phyloP scores from a whole-genome alignment of 345 rosid species.

The Moricandia moricandioides region DNA sequence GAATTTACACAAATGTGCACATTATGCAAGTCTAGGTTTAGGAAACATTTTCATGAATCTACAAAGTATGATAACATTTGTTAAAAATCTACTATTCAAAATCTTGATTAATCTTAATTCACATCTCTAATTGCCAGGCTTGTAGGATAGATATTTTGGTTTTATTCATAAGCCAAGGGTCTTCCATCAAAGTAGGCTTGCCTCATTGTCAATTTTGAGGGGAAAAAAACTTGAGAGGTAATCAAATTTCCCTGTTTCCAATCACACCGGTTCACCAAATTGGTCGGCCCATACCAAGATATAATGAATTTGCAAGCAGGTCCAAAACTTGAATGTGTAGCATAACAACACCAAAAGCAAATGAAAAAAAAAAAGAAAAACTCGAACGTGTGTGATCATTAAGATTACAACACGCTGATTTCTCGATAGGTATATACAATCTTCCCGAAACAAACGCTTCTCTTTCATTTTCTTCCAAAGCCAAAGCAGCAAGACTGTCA shows the following conservation, averaged over 20 bases:
- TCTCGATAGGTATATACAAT: slow-evolving; percentile 31
- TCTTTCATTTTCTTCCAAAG: slow-evolving; percentile 55
- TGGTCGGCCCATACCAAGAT: background rate
- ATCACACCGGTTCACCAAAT: slow-evolving; percentile 3
- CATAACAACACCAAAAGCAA: slow-evolving; percentile 11
- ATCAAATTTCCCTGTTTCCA: background rate
- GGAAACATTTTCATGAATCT: background rate
- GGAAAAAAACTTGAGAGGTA: background rate
- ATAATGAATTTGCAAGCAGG: slow-evolving; percentile 1
- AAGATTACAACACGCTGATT: slow-evolving; percentile 15
- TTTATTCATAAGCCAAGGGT: background rate
- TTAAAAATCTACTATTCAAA: background rate
- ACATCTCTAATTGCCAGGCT: background rate
- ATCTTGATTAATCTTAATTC: background rate
- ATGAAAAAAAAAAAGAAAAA: background rate
- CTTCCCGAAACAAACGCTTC: background rate
- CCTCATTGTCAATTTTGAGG: background rate
- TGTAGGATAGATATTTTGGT: background rate
- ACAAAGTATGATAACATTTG: background rate
- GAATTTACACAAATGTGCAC: too few species aligned
- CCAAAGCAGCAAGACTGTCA: slow-evolving; percentile 41
- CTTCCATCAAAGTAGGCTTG: background rate
- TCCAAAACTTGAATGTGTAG: slow-evolving; percentile 18
- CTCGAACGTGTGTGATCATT: slow-evolving; percentile 3
- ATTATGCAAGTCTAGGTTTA: too few species aligned